Base-by-base conservation (phyloP, 768 basidiomycete species). In the Tricholoma hemisulphureum region DNA sequence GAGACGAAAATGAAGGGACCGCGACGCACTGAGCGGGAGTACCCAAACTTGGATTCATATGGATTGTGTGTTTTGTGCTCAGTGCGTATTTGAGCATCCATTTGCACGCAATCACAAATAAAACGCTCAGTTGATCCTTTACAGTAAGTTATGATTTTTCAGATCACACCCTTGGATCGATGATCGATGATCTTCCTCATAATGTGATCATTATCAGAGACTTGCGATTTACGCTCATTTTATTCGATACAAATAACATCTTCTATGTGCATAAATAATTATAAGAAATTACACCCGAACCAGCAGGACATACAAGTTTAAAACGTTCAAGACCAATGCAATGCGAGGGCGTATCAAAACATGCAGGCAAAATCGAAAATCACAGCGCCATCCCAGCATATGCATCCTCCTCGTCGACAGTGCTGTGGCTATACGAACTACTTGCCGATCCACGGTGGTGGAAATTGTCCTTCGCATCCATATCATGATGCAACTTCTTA, bases 1-100 rank as follows among this genome's bases (percentile, higher is more conserved):
- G 81, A 82, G 29, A 83, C 76, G 65, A 79, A 79, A 63, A 83
- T 77, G 70, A 77, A 80, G 4, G 79, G 77, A 0, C 83, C 83
- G 54, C 77, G 74, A 13, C 80, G 78, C 24, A 82, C 72, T 6
- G 80, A 81, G 58, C 82, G 71, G 28, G 80, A 82, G 66, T 82
- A 83, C 0, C 82, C 82, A 57, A 81, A 83, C 56, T 73, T 61
- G 13, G 64, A 61, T 63, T 84, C 82, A 65, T 80, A 84, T 5
- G 82, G 81, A 65, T 83, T 83, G 6, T 63, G 39, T 6, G 79
- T 83, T 61, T 61, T 61, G 55, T 66, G 59, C 53, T 62, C 55
- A 37, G 61, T 63, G 20, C 60, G 62, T 57, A 34, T 16, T 51
- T n/a, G 21, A 34, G 11, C 2, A 41, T 46, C 56, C 58, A 61